phyloP scores from a whole-genome alignment of 352 stramenopile genomes.

The Pythium apleroticum region DNA sequence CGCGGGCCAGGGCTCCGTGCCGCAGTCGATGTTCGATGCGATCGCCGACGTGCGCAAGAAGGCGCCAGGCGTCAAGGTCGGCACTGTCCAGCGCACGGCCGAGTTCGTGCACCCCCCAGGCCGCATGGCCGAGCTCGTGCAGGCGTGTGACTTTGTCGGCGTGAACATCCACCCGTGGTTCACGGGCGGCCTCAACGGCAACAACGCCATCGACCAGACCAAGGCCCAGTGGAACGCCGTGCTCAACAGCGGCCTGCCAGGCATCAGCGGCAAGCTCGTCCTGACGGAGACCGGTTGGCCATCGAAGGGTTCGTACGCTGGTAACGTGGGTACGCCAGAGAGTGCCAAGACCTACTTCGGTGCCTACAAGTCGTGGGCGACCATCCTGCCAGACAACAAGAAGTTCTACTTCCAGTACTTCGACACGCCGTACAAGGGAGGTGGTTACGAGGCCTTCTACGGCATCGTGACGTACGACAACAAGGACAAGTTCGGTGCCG shows the following conservation, averaged over 20 bases:
- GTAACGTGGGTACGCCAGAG: constrained; percentile 43
- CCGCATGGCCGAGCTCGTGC: constrained; percentile 46
- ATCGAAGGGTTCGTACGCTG: constrained; percentile 33
- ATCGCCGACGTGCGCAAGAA: constrained; percentile 52
- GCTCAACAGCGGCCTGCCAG: constrained; percentile 35
- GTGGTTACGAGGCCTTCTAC: constrained; percentile 51
- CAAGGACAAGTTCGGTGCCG: constrained; percentile 48
- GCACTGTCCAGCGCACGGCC: constrained; percentile 67
- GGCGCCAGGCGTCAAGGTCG: constrained; percentile 52
- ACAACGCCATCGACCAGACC: constrained; percentile 45
- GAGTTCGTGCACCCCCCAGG: constrained; percentile 41
- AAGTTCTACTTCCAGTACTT: constrained; percentile 86
- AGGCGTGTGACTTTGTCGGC: constrained; percentile 53
- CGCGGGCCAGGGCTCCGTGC: constrained; percentile 28
- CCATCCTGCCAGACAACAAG: constrained; percentile 36
- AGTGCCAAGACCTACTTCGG: constrained; percentile 50
- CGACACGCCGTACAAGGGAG: constrained; percentile 47
- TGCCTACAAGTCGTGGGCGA: constrained; percentile 61
- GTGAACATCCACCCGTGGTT: constrained; percentile 80
- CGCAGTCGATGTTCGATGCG: constrained; percentile 42
- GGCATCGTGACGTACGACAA: constrained; percentile 46
- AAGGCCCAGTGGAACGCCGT: constrained; percentile 45
- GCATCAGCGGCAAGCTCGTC: constrained; percentile 46
- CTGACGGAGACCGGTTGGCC: constrained; percentile 71
- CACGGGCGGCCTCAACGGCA: constrained; percentile 31